Base-by-base conservation (phyloP, 495 filamentous ascomycete genomes). In the Cladorrhinum samala region DNA sequence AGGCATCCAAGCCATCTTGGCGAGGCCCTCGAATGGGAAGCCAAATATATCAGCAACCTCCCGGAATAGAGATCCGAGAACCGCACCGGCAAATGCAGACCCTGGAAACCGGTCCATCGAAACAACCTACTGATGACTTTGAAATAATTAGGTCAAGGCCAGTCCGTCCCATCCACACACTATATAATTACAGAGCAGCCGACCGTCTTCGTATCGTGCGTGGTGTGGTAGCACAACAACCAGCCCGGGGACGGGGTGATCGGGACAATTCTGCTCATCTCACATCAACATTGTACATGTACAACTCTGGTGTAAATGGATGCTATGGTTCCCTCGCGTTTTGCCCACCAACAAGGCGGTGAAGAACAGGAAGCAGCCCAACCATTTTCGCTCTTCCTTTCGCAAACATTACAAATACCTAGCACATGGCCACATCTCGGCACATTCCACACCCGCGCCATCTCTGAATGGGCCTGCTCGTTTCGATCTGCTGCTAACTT, bases 271-370 rank as follows among this genome's bases (percentile, higher is more conserved):
- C n/a, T 33, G 11, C 27, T 11, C 5, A 33, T 33, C 13, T 45
- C 42, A 45, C 42, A 2, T n/a, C 23, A 14, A 23, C 19, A 45
- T 13, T 20, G 42, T 45, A 20, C 45, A 17, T 24, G 17, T 18
- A 17, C 24, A 33, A 24, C 45, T 27, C 45, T n/a, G 17, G 45
- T 20, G 20, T 21, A 45, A n/a, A 6, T 6, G 7, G 14, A 37
- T 37, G 30, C 14, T 16, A 17, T 24, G 21, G 21, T 47, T 7
- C 25, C 21, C 45, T 40, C 48, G 6, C 38, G 48, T 50, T 40
- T 41, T 50, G 40, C 48, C 39, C 48, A 39, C 40, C 33, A n/a
- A n/a, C n/a, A n/a, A 39, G 36, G 48, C 48, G 48, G 48, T 50
- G 33, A 50, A 39, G 48, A 41, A n/a, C n/a, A n/a, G 18, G 9